These are phyloP conservation scores for Neolentinus lepideus DNA, from an alignment of 1,284 basidiomycete species.

Conservation along the genomic window DNA sequence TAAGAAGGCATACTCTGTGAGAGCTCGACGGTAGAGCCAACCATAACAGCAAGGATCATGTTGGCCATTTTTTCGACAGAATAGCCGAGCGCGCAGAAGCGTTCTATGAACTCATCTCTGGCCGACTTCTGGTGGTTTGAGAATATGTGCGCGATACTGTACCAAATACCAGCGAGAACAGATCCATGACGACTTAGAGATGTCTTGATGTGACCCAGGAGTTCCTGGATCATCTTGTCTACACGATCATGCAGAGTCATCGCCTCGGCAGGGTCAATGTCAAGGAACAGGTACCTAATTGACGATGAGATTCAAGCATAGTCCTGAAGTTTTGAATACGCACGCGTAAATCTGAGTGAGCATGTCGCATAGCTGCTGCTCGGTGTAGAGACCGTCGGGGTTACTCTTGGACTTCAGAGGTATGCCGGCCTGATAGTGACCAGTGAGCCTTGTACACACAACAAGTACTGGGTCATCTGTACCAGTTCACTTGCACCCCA, in stretches of 20 bases:
- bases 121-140: slow-evolving; percentile 2
- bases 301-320: background rate
- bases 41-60: slow-evolving; percentile 62
- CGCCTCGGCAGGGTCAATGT: slow-evolving; percentile 49
- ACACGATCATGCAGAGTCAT: slow-evolving; percentile 47
- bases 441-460: background rate
- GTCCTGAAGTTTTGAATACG: slow-evolving; percentile 16
- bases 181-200: background rate
- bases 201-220: slow-evolving; percentile 51
- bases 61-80: slow-evolving; percentile 57
- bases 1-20: slow-evolving; percentile 43
- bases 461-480: background rate
- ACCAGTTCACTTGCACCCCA: slow-evolving; percentile 69
- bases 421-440: slow-evolving; percentile 54
- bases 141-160: slow-evolving; percentile 9
- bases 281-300: slow-evolving; percentile 64
- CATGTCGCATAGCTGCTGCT: slow-evolving; percentile 52
- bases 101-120: background rate
- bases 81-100: slow-evolving; percentile 29
- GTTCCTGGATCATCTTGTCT: slow-evolving; percentile 39
- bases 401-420: slow-evolving; percentile 54
- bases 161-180: slow-evolving; percentile 10
- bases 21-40: slow-evolving; percentile 61
- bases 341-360: slow-evolving; percentile 66
- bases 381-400: slow-evolving; percentile 51